A percentile compares a stretch with the other conserved stretches of the same genome.
Conservation (phyloP, 495 filamentous ascomycete genomes). For the Tuber indicum region DNA sequence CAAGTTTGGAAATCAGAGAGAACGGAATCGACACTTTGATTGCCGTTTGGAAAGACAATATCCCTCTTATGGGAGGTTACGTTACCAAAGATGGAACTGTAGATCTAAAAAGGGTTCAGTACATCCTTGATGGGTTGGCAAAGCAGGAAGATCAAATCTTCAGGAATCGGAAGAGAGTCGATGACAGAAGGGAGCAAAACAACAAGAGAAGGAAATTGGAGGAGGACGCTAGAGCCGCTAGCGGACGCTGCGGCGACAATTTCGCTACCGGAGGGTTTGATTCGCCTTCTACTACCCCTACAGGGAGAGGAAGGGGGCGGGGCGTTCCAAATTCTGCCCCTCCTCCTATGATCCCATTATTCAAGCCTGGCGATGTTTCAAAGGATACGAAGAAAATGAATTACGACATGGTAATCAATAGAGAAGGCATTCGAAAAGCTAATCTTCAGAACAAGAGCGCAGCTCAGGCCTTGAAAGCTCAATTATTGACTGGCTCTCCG, state of each 20-base stretch:
- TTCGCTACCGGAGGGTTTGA: constrained; percentile 26
- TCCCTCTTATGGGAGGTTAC: constrained; percentile 88
- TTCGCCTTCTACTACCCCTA: constrained; percentile 23
- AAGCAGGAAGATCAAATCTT: constrained; percentile 97
- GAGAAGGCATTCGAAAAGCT: constrained; percentile 63
- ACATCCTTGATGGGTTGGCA: constrained; percentile 79
- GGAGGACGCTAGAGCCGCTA: constrained; percentile 38
- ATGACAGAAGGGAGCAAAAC: constrained; percentile 70
- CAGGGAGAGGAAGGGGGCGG: constrained; percentile 26
- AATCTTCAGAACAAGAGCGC: constrained; percentile 92
- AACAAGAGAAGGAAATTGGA: constrained; percentile 57
- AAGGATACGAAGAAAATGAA: constrained; percentile 58
- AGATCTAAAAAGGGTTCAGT: constrained; percentile 76
- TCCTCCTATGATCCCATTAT: constrained; percentile 51
- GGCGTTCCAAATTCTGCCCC: constrained; percentile 35
- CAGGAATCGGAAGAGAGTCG: constrained; percentile 67
- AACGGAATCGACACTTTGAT: constrained; percentile 95
- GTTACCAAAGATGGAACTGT: constrained; percentile 91
- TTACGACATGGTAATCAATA: constrained; percentile 84
- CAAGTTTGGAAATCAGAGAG: constrained; percentile 92
- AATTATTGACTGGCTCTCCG: constrained; percentile 53
- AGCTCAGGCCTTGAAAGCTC: constrained; percentile 78
- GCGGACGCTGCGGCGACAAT: constrained; percentile 40
- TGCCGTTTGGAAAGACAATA: constrained; percentile 89
- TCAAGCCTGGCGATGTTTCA: constrained; percentile 56